Base-by-base conservation (phyloP, 2,329 filamentous ascomycete genomes). In the Nannizziopsis arthrosporioides region DNA sequence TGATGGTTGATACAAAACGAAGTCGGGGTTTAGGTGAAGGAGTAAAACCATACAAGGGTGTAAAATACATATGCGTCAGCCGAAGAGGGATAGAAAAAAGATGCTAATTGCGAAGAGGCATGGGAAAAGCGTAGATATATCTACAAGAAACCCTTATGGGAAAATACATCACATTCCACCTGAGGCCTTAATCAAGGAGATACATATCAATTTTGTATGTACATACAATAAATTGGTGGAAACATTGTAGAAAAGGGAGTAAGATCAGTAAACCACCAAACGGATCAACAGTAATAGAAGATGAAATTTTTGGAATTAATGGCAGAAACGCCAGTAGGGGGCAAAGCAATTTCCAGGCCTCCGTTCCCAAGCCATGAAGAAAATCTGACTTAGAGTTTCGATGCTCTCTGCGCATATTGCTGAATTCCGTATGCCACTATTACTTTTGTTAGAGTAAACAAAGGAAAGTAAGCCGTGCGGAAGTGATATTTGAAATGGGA, bases 11-110 rank as follows among this genome's bases (percentile, higher is more conserved):
- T 62, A 72, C 78, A n/a, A 82, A 85, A 63, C 88, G 82, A 68
- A 94, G 86, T 65, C 78, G 82, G 49, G 92, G 92, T 0, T 60
- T 98, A 40, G 87, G 87, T 0, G 87, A 94, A 55, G 80, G 84
- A 2, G 80, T 96, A 35, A 93, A 88, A 68, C 92, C 92, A 18
- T 96, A 94, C 68, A 98, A 96, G 69, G 92, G 92, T 1, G 92
- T 98, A 55, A 98, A 98, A 68, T 98, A 98, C 66, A 64, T 98
- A 57, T 95, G 89, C 56, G 76, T 81, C 10, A 80, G 76, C 61
- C 67, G 69, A 50, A 70, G 70, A 54, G 79, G 79, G 0, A 62
- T 74, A n/a, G 71, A 74, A 53, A 59, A 63, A 37, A 61, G 69
- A 48, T 65, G 61, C 51, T 67, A 47, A 62, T n/a, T n/a, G n/a